phyloP scores from a whole-genome alignment of 2,329 filamentous ascomycete genomes.

The Magnaporthiopsis poae region DNA sequence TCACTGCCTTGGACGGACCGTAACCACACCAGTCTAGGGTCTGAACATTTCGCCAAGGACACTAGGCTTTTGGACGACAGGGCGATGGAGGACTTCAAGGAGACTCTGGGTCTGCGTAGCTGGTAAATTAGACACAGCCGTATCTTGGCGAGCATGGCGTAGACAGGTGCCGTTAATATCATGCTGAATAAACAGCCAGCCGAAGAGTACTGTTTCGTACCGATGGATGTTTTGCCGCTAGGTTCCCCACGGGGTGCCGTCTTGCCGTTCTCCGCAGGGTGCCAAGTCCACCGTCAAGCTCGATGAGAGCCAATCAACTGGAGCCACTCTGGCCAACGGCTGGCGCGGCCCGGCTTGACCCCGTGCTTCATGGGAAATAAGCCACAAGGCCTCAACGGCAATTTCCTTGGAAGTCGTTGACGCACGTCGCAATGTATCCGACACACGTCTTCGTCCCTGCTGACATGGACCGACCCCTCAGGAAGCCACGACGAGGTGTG shows the following conservation, averaged over 20 bases:
- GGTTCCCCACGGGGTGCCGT: not conserved
- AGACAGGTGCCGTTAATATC: too few relatives aligned
- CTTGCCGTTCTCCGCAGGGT: not conserved
- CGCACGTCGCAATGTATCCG: not conserved
- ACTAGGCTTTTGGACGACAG: not conserved
- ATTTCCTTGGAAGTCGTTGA: not conserved
- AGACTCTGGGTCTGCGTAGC: too few relatives aligned
- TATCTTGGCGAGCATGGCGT: too few relatives aligned
- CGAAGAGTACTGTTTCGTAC: too few relatives aligned
- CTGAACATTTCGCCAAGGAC: not conserved
- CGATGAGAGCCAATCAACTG: not conserved
- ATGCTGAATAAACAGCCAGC: too few relatives aligned
- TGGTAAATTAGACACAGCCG: too few relatives aligned
- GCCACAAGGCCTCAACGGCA: not conserved
- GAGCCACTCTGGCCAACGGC: not conserved
- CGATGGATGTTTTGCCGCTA: too few relatives aligned
- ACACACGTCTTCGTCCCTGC: not conserved
- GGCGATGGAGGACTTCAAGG: not conserved
- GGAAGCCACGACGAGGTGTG: too few relatives aligned
- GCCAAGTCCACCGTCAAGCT: not conserved
- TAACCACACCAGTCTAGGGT: not conserved
- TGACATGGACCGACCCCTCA: not conserved
- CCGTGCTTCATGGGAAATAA: not conserved
- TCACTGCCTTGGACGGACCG: not conserved
- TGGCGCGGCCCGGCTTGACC: not conserved